Percentiles rank a stretch among this genome's conserved stretches.
Conservation (phyloP, 1,139 yeast genomes). For the Zygosaccharomyces sapae region DNA sequence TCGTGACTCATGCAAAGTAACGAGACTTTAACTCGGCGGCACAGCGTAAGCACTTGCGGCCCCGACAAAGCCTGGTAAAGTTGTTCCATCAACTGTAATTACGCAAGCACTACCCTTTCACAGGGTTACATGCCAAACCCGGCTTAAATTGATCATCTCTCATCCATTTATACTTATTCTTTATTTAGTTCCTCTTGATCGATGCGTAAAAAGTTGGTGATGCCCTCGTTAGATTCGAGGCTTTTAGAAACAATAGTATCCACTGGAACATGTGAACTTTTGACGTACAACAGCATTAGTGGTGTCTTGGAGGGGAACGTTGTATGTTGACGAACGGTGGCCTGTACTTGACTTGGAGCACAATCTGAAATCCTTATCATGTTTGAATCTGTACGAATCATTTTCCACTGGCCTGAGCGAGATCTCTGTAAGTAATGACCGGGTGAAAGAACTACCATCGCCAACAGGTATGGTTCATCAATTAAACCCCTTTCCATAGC, state of each 20-base stretch:
- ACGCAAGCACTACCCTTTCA: too few relatives aligned
- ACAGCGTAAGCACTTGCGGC: too few relatives aligned
- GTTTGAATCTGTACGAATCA: conserved; percentile 17
- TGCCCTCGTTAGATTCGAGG: conserved; percentile 24
- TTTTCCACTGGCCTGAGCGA: conserved; percentile 24
- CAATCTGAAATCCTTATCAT: conserved; percentile 11
- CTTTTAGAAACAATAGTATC: conserved; percentile 16
- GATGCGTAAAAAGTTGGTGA: conserved; percentile 20
- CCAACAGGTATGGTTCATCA: conserved; percentile 28
- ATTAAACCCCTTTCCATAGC: conserved; percentile 29
- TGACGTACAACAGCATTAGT: conserved; percentile 30
- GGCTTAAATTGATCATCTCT: too few relatives aligned
- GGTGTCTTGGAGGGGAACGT: conserved; percentile 30
- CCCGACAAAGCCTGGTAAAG: too few relatives aligned
- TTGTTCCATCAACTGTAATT: too few relatives aligned
- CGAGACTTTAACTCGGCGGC: too few relatives aligned
- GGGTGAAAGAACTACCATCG: conserved; percentile 30
- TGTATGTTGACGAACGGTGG: conserved; percentile 24
- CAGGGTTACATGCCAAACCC: too few relatives aligned
- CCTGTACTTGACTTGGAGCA: conserved; percentile 22
- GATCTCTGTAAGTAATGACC: conserved; percentile 25
- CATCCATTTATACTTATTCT: conserved; percentile 6
- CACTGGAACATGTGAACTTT: conserved; percentile 18
- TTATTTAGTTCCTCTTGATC: conserved; percentile 21
- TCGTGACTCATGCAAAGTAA: too few relatives aligned